Evolutionary conservation across 164 flowering plant genomes (phyloP), one percentile per base, ranked within the genome.

Genomic region (Macadamia tetraphylla): DNA sequence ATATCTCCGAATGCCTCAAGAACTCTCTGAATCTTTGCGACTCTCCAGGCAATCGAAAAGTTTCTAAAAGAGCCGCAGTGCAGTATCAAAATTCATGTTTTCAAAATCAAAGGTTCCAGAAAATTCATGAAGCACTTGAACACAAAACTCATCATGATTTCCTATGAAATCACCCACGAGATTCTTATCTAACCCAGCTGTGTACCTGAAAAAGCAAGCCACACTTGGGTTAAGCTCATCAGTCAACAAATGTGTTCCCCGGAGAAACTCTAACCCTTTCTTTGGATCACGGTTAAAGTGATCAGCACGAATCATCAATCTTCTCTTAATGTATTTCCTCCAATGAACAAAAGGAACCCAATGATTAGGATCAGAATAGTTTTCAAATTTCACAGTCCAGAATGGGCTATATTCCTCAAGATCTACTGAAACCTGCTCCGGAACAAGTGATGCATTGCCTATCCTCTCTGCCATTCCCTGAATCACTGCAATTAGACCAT

Each of bases 1-100:
- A 65, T 79, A 82, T 77, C 78, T 77, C 82, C 1, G 84, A 81
- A 81, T 62, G 84, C 84, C 75, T 81, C 84, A 3, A 81, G 79
- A 10, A 79, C 80, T 73, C 82, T 74, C 58, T 74, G 78, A 62
- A 81, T 81, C 77, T 78, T 72, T 81, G 81, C n/a, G 84, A 76
- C 51, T 81, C 84, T 71, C 84, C 84, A 48, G 84, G 84, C 40
- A 81, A 65, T 12, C 84, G 60, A 51, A 81, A 81, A 44, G 80
- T 79, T 73, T 81, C 84, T 58, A 81, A 62, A 79, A 81, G 13
- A 79, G 70, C 58, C 84, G 70, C 68, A 81, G 48, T 6, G 84
- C 84, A 49, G 79, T 76, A 70, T 79, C 84, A 60, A 81, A 64
- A 67, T 68, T 72, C 84, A 81, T 79, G 66, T 75, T 79, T 64